Evolutionary conservation across 139 green algal genomes (phyloP), one percentile per base, ranked within the genome.

Genomic region (Pleodorina starrii): DNA sequence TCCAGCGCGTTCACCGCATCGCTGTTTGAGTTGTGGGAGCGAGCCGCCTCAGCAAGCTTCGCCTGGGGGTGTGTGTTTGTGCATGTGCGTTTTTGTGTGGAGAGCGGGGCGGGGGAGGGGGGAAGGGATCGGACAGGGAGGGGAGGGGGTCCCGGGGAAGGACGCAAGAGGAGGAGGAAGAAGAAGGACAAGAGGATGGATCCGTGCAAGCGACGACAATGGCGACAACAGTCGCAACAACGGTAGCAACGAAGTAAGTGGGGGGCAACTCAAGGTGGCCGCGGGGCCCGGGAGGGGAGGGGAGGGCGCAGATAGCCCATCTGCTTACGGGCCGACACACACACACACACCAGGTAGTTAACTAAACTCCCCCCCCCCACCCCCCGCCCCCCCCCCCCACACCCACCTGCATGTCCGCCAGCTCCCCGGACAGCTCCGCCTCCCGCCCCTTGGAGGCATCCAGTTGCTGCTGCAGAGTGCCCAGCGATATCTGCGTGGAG

Each of bases 1-100:
- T 87, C 81, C 81, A 87, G 60, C n/a, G 60, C 81, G 44, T 87
- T 48, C 29, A 87, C 81, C 0, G 81, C 81, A 12, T 87, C 60
- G 32, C 5, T 77, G 81, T 77, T 77, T 59, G 42, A 50, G 81
- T 21, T 78, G 60, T 87, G 81, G 19, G 60, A 66, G n/a, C 81
- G 81, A 40, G 81, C 81, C 2, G 81, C 81, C 16, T 36, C 60
- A 12, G 81, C 81, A 29, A 87, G 59, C 42, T 46, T 63, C 43
- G 29, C 14, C 81, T 87, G 81, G 12, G 54, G 36, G 69, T 74
- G 66, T 42, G 66, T 42, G n/a, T 27, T 4, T 5, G 10, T 40
- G 66, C 29, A n/a, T 69, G 57, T n/a, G 23, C 5, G 57, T 29
- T 9, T 48, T n/a, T n/a, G n/a, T n/a, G n/a, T n/a, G 43, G 43